Conservation (phyloP, 371 early-diverging fungal species). For the Dipsacomyces acuminosporus region DNA sequence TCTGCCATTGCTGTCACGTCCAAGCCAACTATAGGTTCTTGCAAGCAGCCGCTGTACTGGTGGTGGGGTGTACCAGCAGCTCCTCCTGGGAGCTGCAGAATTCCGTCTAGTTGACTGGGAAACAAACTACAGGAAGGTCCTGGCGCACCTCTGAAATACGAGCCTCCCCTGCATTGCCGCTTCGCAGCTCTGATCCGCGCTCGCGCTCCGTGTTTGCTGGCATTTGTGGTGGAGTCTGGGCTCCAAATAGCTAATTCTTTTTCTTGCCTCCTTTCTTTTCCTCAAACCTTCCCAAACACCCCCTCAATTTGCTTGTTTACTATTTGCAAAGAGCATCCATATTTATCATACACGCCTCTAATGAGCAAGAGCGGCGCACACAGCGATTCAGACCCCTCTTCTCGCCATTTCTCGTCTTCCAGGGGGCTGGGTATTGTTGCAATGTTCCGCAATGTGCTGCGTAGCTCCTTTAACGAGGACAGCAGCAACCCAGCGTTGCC, state of each 20-base stretch:
- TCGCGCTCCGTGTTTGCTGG: too few relatives aligned
- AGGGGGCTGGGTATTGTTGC: slow-evolving; percentile 6
- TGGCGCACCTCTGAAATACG: slow-evolving; percentile 21
- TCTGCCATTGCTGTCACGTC: too few relatives aligned
- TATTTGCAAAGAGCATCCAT: too few relatives aligned
- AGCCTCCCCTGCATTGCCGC: too few relatives aligned
- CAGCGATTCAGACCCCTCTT: slow-evolving; percentile 11
- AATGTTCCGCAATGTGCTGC: slow-evolving; percentile 36
- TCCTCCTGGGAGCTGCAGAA: slow-evolving; percentile 33
- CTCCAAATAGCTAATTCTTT: too few relatives aligned
- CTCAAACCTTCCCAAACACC: too few relatives aligned
- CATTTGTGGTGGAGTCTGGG: too few relatives aligned
- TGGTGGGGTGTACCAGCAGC: slow-evolving; percentile 15
- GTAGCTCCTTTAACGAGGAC: slow-evolving; percentile 28
- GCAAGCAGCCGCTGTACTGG: slow-evolving; percentile 8
- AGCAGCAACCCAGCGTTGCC: background rate
- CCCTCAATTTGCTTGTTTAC: too few relatives aligned
- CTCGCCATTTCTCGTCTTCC: slow-evolving; percentile 4
- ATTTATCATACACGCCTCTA: background rate
- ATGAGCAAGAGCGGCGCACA: slow-evolving; percentile 24
- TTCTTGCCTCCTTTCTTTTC: too few relatives aligned
- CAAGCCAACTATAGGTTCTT: slow-evolving; percentile 18
- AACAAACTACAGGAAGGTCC: slow-evolving; percentile 24
- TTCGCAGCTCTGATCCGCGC: too few relatives aligned
- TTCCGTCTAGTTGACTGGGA: slow-evolving; percentile 36